Conservation (phyloP, 208 protist genomes). For the Borovskyia barvae region DNA sequence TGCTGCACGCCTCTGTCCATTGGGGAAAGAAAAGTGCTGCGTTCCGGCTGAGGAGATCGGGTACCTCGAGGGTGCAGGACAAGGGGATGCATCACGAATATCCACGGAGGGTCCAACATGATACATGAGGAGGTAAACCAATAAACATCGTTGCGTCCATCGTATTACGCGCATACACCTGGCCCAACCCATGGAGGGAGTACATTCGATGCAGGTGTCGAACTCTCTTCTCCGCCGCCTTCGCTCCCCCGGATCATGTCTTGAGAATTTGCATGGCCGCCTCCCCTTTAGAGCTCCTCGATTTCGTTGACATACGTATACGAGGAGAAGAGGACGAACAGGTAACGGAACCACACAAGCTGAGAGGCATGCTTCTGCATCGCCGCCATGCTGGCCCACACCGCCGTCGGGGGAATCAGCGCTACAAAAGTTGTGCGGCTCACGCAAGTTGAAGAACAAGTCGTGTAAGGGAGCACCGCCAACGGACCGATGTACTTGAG, state of each 20-base stretch:
- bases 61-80: too few species aligned
- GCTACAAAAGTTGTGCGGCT: slow-evolving; percentile 43
- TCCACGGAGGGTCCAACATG: too few species aligned
- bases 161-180: too few species aligned
- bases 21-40: too few species aligned
- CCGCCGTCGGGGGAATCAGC: slow-evolving; percentile 44
- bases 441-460: slow-evolving; percentile 10
- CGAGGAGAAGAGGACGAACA: slow-evolving; percentile 94
- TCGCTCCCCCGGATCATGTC: too few species aligned
- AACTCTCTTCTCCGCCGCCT: not conserved
- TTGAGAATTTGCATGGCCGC: not conserved
- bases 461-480: slow-evolving; percentile 29
- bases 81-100: too few species aligned
- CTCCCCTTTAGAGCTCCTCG: slow-evolving; percentile 14
- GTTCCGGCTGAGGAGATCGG: too few species aligned
- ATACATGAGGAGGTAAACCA: too few species aligned
- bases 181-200: too few species aligned
- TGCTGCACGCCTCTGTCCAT: too few species aligned
- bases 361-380: slow-evolving; percentile 93
- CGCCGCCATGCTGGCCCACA: slow-evolving; percentile 52
- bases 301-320: slow-evolving; percentile 95
- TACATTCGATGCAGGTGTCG: too few species aligned
- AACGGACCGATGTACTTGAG: slow-evolving; percentile 66
- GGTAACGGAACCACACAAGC: slow-evolving; percentile 96
- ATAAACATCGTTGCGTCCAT: too few species aligned